These are phyloP conservation scores for Wallacemonas sp. DNA, from an alignment of 208 protist species.

Conservation along the genomic window DNA sequence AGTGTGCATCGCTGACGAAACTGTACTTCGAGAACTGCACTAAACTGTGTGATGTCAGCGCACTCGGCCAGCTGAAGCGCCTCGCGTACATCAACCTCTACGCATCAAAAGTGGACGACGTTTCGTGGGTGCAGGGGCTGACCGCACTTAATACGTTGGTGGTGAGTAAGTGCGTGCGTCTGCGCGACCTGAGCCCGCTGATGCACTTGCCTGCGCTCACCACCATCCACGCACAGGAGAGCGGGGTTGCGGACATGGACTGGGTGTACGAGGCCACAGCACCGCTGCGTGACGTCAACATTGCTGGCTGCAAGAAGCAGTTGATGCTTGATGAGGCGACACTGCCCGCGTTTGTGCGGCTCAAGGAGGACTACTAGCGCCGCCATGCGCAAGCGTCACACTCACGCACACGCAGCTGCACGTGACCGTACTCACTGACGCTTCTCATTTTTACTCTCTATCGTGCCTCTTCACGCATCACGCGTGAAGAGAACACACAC, in stretches of 20 bases:
- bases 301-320: conserved; percentile 4
- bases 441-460: background rate
- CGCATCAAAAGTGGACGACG: background rate
- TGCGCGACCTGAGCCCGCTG: conserved; percentile 9
- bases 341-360: conserved; percentile 7
- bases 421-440: too few relatives aligned
- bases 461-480: too few relatives aligned
- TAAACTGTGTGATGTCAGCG: background rate
- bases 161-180: too few relatives aligned
- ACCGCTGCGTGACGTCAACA: background rate
- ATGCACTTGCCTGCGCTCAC: conserved; percentile 1
- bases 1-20: background rate
- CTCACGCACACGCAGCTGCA: too few relatives aligned
- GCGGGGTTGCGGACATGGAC: background rate
- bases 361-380: background rate
- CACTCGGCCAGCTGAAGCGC: background rate
- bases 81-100: background rate
- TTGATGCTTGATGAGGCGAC: background rate
- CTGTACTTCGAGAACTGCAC: background rate
- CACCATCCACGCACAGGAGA: background rate
- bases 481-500: too few relatives aligned
- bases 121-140: background rate
- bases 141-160: too few relatives aligned
- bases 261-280: conserved; percentile 14
- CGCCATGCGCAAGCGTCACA: too few relatives aligned